Evolutionary conservation across 768 basidiomycete species (phyloP), one percentile per base, ranked within the genome.

Genomic region (Kwoniella dendrophila): DNA sequence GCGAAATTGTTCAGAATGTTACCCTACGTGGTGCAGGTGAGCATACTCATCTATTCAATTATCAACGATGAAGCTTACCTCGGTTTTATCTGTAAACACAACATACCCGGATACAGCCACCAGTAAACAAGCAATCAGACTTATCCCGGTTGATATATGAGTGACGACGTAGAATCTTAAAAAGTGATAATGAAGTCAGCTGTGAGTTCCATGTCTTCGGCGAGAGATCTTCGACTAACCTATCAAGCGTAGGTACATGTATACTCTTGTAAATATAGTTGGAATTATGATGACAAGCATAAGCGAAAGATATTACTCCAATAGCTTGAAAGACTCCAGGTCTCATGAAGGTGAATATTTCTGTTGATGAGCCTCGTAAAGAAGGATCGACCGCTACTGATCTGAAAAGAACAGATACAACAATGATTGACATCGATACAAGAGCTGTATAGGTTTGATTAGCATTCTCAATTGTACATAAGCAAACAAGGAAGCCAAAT

Each of bases 1-100:
- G 89, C 83, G 70, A 98, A 98, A 78, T 97, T 97, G 79, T 98
- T 98, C 67, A 99, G 81, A 55, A 98, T 90, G 72, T 99, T 99
- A n/a, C 95, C 95, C 78, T 87, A 85, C 0, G 20, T 18, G 5
- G n/a, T 10, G 26, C 10, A 24, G 38, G 27, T 26, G 52, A 8
- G n/a, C 16, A 88, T 30, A 14, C 56, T 18, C 16, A 26, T 22
- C 36, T 10, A 24, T 22, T 26, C 16, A 27, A 16, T 16, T 16
- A 27, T 4, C 2, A 20, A 20, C 2, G 22, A 36, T 22, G 11
- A 2, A 54, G 48, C 74, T 66, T 27, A 72, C 72, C 71, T 73
- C 58, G 2, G 80, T 81, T 80, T 87, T 90, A 78, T 95, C 85
- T 10, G 94, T 97, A 80, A 95, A 94, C 14, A 90, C 88, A 41